Conservation (phyloP, 1,139 yeast genomes). For the Yamadazyma oceani region DNA sequence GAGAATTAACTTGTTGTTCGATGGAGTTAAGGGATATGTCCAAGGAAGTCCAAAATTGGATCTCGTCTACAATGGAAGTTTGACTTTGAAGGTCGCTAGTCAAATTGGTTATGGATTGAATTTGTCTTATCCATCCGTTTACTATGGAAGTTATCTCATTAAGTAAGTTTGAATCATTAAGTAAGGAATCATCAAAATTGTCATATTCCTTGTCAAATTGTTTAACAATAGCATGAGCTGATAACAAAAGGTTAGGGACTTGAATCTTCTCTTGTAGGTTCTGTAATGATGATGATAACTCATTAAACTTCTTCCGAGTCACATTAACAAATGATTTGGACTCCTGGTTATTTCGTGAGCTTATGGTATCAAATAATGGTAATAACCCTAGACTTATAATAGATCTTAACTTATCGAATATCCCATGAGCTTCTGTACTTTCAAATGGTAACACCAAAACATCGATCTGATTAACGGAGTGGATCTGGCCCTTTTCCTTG, state of each 20-base stretch:
- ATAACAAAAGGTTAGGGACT: slow-evolving; percentile 59
- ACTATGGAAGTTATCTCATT: slow-evolving; percentile 68
- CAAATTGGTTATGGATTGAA: slow-evolving; percentile 57
- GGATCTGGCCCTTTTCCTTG: slow-evolving; percentile 14
- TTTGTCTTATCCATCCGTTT: slow-evolving; percentile 70
- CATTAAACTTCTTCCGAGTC: slow-evolving; percentile 66
- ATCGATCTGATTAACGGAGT: slow-evolving; percentile 8
- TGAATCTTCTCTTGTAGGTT: slow-evolving; percentile 69
- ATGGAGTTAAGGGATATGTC: slow-evolving; percentile 61
- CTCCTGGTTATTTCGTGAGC: slow-evolving; percentile 14
- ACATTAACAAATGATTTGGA: slow-evolving; percentile 23
- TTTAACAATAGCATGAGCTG: slow-evolving; percentile 55
- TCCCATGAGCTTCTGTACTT: slow-evolving; percentile 17
- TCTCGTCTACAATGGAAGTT: slow-evolving; percentile 59
- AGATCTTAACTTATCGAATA: slow-evolving; percentile 59
- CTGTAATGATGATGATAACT: slow-evolving; percentile 65
- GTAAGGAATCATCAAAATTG: slow-evolving; percentile 20
- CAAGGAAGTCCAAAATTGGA: slow-evolving; percentile 77
- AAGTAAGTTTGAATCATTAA: slow-evolving; percentile 55
- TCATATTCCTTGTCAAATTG: slow-evolving; percentile 25
- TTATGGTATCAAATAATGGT: slow-evolving; percentile 35
- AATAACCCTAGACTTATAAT: slow-evolving; percentile 49
- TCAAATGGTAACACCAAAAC: slow-evolving; percentile 11
- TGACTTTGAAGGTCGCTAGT: slow-evolving; percentile 10
- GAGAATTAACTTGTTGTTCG: slow-evolving; percentile 55